Evolutionary conservation across 2,329 filamentous ascomycete genomes (phyloP), one percentile per base, ranked within the genome.

Genomic region (Esteya vermicola): DNA sequence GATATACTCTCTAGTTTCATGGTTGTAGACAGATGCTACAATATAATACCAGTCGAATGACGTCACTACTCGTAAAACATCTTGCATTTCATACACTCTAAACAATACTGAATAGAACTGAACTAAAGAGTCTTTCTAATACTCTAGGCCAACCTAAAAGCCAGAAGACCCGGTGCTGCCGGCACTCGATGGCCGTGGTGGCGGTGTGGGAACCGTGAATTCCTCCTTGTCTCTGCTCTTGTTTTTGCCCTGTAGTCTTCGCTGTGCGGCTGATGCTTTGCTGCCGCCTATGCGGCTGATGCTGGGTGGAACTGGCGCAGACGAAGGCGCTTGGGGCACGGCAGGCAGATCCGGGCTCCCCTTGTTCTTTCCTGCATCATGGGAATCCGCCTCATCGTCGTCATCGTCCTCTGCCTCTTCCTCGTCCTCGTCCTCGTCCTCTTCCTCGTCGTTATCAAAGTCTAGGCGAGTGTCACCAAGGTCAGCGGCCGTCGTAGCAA

Each of bases 181-280:
- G 10, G 58, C 58, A 41, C 58, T 62, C 10, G 54, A 52, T 18
- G 62, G 62, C 40, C 63, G 50, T 2, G 61, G 56, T 23, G 62
- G 63, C 21, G 55, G 58, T 47, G 25, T 25, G 7, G 33, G 37
- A 2, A 25, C 20, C 9, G 28, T 20, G n/a, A 5, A 9, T 13
- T 18, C 28, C 12, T 30, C 28, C 27, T 36, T 20, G 33, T 21
- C 25, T 18, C 12, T 26, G n/a, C 13, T 9, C 56, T 48, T 5
- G 50, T 50, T 26, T 49, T 49, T 2, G 46, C 44, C 10, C 50
- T 49, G 30, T 38, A 4, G 25, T 16, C 33, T 14, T 25, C 45
- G 32, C 21, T 13, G 33, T 22, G 26, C 22, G 9, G 64, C 65
- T 16, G 62, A 53, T 20, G 63, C 57, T n/a, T n/a, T n/a, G n/a